Conservation (phyloP, 1,139 yeast genomes). For the Yamadazyma membranifaciens region DNA sequence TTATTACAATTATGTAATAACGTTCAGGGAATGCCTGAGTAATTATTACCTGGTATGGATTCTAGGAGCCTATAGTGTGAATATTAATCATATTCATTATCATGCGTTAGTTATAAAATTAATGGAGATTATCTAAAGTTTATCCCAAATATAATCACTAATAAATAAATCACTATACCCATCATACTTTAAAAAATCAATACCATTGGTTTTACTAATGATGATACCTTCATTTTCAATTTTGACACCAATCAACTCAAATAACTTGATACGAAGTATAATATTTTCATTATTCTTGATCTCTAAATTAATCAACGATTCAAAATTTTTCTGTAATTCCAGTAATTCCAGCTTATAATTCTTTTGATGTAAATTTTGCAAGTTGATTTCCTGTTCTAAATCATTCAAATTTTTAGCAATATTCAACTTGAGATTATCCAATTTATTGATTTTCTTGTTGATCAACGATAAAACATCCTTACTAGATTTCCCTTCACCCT, state of each 20-base stretch:
- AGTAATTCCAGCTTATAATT: constrained; percentile 34
- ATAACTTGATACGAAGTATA: constrained; percentile 43
- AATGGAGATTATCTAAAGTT: constrained; percentile 14
- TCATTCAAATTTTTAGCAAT: constrained; percentile 59
- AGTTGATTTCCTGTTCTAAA: constrained; percentile 51
- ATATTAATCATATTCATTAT: too few species aligned
- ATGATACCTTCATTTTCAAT: constrained; percentile 29
- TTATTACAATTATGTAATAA: too few species aligned
- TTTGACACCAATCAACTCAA: constrained; percentile 38
- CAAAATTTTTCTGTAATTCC: constrained; percentile 21
- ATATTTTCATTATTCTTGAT: constrained; percentile 30
- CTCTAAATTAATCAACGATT: constrained; percentile 23
- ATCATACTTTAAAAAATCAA: constrained; percentile 54
- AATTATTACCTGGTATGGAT: too few species aligned
- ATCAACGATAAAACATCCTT: neutral
- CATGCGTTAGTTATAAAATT: neutral
- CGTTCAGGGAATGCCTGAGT: too few species aligned
- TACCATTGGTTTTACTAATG: constrained; percentile 52
- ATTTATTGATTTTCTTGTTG: constrained; percentile 22
- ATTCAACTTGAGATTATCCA: constrained; percentile 52
- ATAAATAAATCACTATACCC: constrained; percentile 63
- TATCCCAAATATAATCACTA: constrained; percentile 73
- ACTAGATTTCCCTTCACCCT: neutral
- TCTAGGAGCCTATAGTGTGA: too few species aligned
- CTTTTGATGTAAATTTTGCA: constrained; percentile 42